These are phyloP conservation scores for Glonium stellatum DNA, from an alignment of 495 filamentous ascomycete species.

Conservation along the genomic window DNA sequence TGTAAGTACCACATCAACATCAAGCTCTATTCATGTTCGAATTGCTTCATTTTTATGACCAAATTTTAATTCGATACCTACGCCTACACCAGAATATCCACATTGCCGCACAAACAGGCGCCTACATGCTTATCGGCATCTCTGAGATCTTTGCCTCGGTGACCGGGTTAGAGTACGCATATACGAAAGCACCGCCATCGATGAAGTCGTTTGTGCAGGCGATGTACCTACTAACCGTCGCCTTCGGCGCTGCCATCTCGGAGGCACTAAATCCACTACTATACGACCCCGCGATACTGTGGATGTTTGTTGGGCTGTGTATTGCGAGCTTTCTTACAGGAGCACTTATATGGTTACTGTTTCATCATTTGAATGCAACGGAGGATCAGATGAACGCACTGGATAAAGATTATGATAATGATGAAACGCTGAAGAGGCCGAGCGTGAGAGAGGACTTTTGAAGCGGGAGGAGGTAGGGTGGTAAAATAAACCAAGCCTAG, in stretches of 20 bases:
- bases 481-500: no score
- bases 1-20: no score
- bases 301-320: constrained; percentile 39
- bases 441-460: no score
- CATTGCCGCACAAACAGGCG: constrained; percentile 38
- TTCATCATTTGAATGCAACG: constrained; percentile 30
- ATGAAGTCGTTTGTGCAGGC: constrained; percentile 66
- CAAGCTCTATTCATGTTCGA: no score
- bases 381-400: constrained; percentile 31
- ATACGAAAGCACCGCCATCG: constrained; percentile 58
- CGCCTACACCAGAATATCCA: constrained; percentile 29
- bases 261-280: constrained; percentile 51
- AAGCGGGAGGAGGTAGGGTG: no score
- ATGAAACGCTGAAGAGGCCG: background rate
- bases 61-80: no score
- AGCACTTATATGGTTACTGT: constrained; percentile 29
- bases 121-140: constrained; percentile 52
- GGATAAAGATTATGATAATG: constrained; percentile 14
- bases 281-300: constrained; percentile 52
- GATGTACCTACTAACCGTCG: constrained; percentile 54
- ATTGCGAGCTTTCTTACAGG: constrained; percentile 23
- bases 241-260: constrained; percentile 44
- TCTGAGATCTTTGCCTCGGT: constrained; percentile 65
- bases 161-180: constrained; percentile 66
- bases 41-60: no score